Base-by-base conservation (phyloP, 139 green algal species). In the Helicosporidium sp. region DNA sequence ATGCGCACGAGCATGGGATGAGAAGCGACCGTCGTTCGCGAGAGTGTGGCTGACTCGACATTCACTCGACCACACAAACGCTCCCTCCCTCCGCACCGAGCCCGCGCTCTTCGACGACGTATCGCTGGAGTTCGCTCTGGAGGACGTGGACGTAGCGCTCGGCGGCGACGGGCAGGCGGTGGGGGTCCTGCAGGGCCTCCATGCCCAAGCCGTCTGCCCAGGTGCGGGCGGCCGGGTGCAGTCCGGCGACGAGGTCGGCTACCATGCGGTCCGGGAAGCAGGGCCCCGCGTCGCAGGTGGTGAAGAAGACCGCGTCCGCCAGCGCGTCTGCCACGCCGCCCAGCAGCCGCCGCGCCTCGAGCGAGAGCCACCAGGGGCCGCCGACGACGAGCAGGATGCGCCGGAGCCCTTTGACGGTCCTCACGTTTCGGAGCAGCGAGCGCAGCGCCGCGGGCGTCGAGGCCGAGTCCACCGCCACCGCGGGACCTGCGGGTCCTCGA, bases 271-370 rank as follows among this genome's bases (percentile, higher is more conserved):
- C 36, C 20, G 82, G 76, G 16, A 66, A 39, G 52, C 87, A 73
- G 8, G 33, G 46, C 0, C 82, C 65, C 0, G 88, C 83, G 45
- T 71, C 84, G 59, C 94, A 76, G 55, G 86, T 94, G 18, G 89
- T 96, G 25, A 99, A 19, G 45, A 94, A 89, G 10, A 94, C 78
- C 6, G 86, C 57, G 54, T 95, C 80, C 3, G 69, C 73, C 50
- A 85, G 78, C 34, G 78, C 66, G 58, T 93, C 63, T 26, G 82
- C 84, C 18, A 82, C 72, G 24, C 80, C 62, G 4, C 72, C 82
- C 52, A 52, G 54, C 34, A 29, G 40, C 0, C 35, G 13, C 25
- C 59, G 43, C 35, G 77, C 56, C 41, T 68, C 62, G n/a, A 28
- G 40, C 51, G 80, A 64, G 26, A 69, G 58, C 29, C 75, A 58